Evolutionary conservation across 2,329 filamentous ascomycete genomes (phyloP).

Genomic region (Fusarium verrucosum): DNA sequence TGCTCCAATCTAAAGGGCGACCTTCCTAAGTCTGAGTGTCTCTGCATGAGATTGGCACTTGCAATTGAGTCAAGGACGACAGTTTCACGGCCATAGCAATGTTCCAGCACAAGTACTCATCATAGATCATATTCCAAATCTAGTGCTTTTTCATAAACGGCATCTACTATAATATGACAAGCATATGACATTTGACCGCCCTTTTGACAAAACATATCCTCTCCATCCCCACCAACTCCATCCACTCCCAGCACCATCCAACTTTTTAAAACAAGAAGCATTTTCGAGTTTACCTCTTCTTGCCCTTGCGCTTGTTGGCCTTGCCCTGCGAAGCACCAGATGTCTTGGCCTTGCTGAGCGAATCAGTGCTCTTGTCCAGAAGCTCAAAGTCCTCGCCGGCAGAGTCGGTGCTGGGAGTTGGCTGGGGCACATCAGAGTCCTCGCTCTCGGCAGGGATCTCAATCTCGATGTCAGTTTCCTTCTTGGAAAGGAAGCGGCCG

Average conservation of each 20-base stretch:
- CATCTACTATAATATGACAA: conserved; percentile 11
- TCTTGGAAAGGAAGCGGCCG: conserved; percentile 59
- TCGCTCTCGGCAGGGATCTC: conserved; percentile 55
- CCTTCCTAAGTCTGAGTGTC: no score
- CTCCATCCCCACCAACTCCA: conserved; percentile 12
- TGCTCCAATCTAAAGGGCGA: no score
- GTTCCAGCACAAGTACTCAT: background rate
- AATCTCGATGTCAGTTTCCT: conserved; percentile 49
- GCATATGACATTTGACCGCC: conserved; percentile 2
- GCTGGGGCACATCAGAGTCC: conserved; percentile 60
- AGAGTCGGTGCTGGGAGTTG: conserved; percentile 65
- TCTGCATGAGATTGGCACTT: background rate
- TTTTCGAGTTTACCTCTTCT: conserved; percentile 59
- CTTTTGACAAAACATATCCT: conserved; percentile 11
- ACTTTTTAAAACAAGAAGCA: background rate
- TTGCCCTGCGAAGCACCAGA: conserved; percentile 58
- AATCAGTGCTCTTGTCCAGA: conserved; percentile 68
- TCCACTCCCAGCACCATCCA: background rate
- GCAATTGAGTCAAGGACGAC: background rate
- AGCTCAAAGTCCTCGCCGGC: conserved; percentile 70
- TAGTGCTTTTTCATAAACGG: conserved; percentile 21
- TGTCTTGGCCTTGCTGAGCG: conserved; percentile 61
- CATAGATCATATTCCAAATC: background rate
- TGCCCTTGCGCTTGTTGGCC: conserved; percentile 63
- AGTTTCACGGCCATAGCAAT: background rate